These are phyloP conservation scores for Wickerhamiella pararugosa DNA, from an alignment of 1,139 yeast genomes.

Conservation along the genomic window DNA sequence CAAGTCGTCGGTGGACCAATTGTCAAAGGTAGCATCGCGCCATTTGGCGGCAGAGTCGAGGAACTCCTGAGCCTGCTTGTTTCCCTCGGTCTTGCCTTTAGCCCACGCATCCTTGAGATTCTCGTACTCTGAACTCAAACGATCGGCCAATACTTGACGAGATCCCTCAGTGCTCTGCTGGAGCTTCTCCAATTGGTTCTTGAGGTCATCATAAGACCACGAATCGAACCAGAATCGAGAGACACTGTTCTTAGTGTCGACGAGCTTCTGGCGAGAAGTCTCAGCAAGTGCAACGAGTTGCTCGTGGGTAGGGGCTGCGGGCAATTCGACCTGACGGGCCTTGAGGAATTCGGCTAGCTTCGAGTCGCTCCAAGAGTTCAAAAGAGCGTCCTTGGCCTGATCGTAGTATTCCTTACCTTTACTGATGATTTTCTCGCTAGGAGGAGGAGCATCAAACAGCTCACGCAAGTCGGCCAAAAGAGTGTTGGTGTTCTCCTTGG, in stretches of 20 bases:
- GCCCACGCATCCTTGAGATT: constrained; percentile 17
- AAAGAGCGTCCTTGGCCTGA: constrained; percentile 6
- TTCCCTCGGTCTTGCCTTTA: constrained; percentile 17
- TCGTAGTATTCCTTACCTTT: constrained; percentile 16
- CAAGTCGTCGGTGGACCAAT: constrained; percentile 43
- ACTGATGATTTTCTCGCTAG: constrained; percentile 15
- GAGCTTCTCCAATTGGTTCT: constrained; percentile 28
- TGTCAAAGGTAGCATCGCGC: constrained; percentile 29
- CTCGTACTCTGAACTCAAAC: constrained; percentile 11
- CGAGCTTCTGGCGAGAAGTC: constrained; percentile 31
- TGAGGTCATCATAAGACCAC: constrained; percentile 31
- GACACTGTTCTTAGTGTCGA: constrained; percentile 20
- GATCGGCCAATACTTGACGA: constrained; percentile 27
- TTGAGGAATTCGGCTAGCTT: constrained; percentile 37
- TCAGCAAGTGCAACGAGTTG: constrained; percentile 36
- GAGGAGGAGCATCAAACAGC: constrained; percentile 5
- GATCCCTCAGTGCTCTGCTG: constrained; percentile 25
- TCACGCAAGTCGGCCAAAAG: constrained; percentile 15
- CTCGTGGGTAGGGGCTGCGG: constrained; percentile 32
- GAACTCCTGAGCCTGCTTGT: constrained; percentile 12
- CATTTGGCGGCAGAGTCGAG: constrained; percentile 16
- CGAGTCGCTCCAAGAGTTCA: constrained; percentile 23
- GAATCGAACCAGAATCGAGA: constrained; percentile 31
- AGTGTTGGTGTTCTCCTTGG: constrained; percentile 25
- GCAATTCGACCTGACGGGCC: constrained; percentile 35